Conservation (phyloP, 208 protist species). For the Sergeia podlipaevii region DNA sequence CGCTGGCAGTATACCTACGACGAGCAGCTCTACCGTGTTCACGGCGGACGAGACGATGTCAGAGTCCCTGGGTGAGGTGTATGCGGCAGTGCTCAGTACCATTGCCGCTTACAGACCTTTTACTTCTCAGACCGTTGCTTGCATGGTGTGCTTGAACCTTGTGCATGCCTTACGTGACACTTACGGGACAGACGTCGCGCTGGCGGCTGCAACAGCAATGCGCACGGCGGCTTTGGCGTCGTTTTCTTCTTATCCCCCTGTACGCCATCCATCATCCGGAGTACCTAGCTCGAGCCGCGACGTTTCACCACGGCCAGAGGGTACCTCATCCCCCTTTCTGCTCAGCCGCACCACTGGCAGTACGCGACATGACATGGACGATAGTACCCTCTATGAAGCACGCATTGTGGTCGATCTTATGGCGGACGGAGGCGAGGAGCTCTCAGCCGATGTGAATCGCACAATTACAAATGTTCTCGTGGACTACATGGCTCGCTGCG, state of each 20-base stretch:
- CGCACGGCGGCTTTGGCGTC: too few species aligned
- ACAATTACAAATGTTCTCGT: constrained; percentile 48
- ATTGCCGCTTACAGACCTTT: not conserved
- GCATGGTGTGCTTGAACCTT: not conserved
- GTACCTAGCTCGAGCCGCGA: too few species aligned
- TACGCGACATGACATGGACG: not conserved
- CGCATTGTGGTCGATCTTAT: constrained; percentile 31
- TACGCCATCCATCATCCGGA: too few species aligned
- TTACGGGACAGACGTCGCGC: too few species aligned
- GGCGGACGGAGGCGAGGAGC: constrained; percentile 22
- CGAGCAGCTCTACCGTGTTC: too few species aligned
- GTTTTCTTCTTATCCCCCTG: too few species aligned
- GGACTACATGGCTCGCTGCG: constrained; percentile 39
- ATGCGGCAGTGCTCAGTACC: not conserved
- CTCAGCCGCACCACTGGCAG: not conserved
- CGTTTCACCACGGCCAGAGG: too few species aligned
- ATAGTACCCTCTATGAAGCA: not conserved
- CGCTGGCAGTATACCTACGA: too few species aligned
- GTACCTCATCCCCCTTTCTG: not conserved
- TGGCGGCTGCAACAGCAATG: too few species aligned
- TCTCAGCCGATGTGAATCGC: constrained; percentile 42
- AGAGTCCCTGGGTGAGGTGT: too few species aligned
- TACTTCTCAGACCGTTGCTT: not conserved
- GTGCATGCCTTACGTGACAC: not conserved
- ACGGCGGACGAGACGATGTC: too few species aligned